Percentiles rank a stretch among this genome's conserved stretches.
Conservation (phyloP, 2,329 filamentous ascomycete genomes). For the Clathrospora elynae region DNA sequence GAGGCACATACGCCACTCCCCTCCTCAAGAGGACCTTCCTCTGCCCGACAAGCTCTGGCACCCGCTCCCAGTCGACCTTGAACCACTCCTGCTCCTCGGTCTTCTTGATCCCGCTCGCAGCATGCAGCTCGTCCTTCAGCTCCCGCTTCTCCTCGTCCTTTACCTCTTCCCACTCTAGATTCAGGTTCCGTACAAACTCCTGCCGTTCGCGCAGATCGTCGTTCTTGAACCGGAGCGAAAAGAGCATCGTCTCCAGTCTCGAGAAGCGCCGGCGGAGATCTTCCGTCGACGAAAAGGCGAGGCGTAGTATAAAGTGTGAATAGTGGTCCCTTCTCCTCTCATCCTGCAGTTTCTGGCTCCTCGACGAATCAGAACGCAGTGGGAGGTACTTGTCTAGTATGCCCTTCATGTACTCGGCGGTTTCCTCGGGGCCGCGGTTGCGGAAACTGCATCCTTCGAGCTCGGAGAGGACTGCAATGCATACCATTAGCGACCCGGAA, state of each 20-base stretch:
- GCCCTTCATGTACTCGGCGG: conserved; percentile 79
- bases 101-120: conserved; percentile 57
- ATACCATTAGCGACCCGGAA: conserved; percentile 7
- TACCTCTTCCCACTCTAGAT: conserved; percentile 84
- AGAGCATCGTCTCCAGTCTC: conserved; percentile 86
- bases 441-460: conserved; percentile 95
- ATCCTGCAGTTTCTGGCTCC: conserved; percentile 61
- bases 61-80: conserved; percentile 94
- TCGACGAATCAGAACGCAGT: conserved; percentile 74
- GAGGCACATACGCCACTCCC: conserved; percentile 90
- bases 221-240: conserved; percentile 78
- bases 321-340: conserved; percentile 97
- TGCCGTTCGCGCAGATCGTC: conserved; percentile 75
- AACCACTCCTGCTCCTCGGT: conserved; percentile 87
- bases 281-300: conserved; percentile 90
- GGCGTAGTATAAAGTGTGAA: conserved; percentile 92
- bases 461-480: conserved; percentile 72
- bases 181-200: conserved; percentile 75
- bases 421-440: conserved; percentile 84
- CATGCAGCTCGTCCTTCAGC: conserved; percentile 63
- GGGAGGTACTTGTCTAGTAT: conserved; percentile 87
- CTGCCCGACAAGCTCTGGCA: conserved; percentile 85
- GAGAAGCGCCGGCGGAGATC: conserved; percentile 86
- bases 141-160: conserved; percentile 77
- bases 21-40: conserved; percentile 72